Percentiles rank a stretch among this genome's conserved stretches.
Evolutionary conservation across 805 yeast species (phyloP).

Genomic region (Cyberlindnera mississippiensis): DNA sequence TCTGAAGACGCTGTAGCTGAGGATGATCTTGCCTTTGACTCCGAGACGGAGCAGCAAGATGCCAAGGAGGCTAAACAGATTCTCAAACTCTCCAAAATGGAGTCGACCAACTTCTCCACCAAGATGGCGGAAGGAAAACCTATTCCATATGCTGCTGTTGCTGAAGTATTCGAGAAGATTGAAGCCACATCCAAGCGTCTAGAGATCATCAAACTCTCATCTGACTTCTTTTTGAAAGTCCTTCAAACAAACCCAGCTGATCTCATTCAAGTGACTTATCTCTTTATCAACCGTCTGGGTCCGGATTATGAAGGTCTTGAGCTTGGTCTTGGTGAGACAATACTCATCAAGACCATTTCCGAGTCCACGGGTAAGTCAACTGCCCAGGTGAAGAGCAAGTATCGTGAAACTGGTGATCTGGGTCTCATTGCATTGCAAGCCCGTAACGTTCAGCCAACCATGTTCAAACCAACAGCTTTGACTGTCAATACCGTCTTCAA

Average conservation of each 20-base stretch:
- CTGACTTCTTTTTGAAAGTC: conserved; percentile 67
- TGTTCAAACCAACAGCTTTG: conserved; percentile 87
- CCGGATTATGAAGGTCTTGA: conserved; percentile 97
- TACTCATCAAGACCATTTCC: conserved; percentile 81
- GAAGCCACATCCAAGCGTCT: conserved; percentile 81
- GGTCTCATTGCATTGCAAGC: conserved; percentile 87
- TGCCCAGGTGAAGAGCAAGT: conserved; percentile 67
- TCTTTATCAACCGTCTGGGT: conserved; percentile 84
- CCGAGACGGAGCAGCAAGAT: conserved; percentile 25
- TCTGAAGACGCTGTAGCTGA: neutral
- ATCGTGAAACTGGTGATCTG: conserved; percentile 79
- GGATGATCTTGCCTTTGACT: conserved; percentile 17
- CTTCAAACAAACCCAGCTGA: conserved; percentile 49
- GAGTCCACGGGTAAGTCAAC: conserved; percentile 84
- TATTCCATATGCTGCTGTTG: conserved; percentile 37
- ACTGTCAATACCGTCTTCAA: conserved; percentile 70
- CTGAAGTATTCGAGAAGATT: conserved; percentile 68
- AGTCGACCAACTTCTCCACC: conserved; percentile 4
- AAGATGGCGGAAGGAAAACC: conserved; percentile 15
- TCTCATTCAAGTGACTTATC: conserved; percentile 69
- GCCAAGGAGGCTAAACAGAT: conserved; percentile 22
- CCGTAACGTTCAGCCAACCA: conserved; percentile 79
- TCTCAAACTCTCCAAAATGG: conserved; percentile 16
- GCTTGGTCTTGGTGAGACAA: conserved; percentile 87
- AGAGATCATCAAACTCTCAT: conserved; percentile 70